Conservation (phyloP, 2,329 filamentous ascomycete species). For the Fusarium compactum region DNA sequence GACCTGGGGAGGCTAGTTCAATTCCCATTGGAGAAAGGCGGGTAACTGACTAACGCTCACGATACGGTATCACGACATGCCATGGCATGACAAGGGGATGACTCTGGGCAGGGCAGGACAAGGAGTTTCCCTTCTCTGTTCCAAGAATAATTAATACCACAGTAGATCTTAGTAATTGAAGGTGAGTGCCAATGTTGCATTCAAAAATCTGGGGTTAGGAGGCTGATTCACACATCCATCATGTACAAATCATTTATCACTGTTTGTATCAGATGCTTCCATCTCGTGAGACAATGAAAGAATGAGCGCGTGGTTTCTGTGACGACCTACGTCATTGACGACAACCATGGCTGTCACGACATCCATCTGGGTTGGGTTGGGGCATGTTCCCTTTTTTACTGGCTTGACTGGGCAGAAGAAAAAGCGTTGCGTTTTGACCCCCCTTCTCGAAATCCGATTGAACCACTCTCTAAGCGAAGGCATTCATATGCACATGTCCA, state of each 20-base stretch:
- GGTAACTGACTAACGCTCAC: constrained; percentile 15
- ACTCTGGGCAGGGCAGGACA: background rate
- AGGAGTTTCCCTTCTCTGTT: constrained; percentile 10
- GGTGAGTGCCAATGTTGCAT: background rate
- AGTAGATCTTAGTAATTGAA: background rate
- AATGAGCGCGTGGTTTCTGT: constrained; percentile 46
- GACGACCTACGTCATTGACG: constrained; percentile 47
- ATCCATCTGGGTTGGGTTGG: background rate
- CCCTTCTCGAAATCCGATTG: background rate
- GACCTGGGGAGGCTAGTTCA: constrained; percentile 18
- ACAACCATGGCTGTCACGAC: constrained; percentile 30
- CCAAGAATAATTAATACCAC: background rate
- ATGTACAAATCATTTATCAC: too few species aligned
- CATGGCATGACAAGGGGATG: constrained; percentile 1
- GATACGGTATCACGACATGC: constrained; percentile 18
- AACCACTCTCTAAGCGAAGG: constrained; percentile 16
- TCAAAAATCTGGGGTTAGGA: background rate
- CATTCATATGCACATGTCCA: constrained; percentile 7
- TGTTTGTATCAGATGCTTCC: background rate
- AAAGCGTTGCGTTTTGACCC: constrained; percentile 4
- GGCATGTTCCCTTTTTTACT: constrained; percentile 12
- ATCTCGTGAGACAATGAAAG: constrained; percentile 42
- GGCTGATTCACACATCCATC: too few species aligned
- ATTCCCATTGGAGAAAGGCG: constrained; percentile 2
- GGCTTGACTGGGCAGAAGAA: background rate